Percentiles rank a stretch among this genome's conserved stretches.
Conservation (phyloP, 106 monocot genomes). For the Dioscorea alata region DNA sequence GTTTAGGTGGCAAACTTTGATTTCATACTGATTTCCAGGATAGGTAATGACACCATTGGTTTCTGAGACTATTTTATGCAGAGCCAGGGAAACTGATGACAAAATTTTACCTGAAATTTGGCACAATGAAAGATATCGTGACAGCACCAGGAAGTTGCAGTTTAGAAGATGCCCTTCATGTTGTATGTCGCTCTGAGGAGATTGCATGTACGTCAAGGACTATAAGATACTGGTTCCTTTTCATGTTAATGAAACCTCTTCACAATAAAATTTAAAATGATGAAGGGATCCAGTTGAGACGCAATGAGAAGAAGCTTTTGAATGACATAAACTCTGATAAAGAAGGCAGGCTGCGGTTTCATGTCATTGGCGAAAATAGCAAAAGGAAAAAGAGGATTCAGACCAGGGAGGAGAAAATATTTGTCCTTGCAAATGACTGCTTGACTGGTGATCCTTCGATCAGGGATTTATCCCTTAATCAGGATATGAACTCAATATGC, state of each 20-base stretch:
- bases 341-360: slow-evolving; percentile 66
- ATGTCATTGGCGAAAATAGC: slow-evolving; percentile 71
- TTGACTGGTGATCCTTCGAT: slow-evolving; percentile 84
- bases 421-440: slow-evolving; percentile 84
- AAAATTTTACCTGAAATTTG: slow-evolving; percentile 88
- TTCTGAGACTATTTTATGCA: slow-evolving; percentile 20
- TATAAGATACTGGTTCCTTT: background rate
- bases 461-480: slow-evolving; percentile 84
- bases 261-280: background rate
- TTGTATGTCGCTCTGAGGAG: slow-evolving; percentile 71
- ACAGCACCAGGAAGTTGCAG: slow-evolving; percentile 81
- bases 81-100: slow-evolving; percentile 94
- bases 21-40: too few species aligned
- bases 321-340: slow-evolving; percentile 92
- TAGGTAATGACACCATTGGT: too few species aligned
- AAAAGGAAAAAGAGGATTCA: slow-evolving; percentile 90
- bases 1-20: too few species aligned
- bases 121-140: slow-evolving; percentile 90
- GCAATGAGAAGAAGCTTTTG: slow-evolving; percentile 90
- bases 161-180: slow-evolving; percentile 69
- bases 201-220: slow-evolving; percentile 61
- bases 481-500: slow-evolving; percentile 83
- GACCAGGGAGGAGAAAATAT: slow-evolving; percentile 92
- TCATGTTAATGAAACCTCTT: background rate
- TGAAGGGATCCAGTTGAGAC: slow-evolving; percentile 93